Evolutionary conservation across 164 flowering plant genomes (phyloP), one percentile per base, ranked within the genome.

Genomic region (Vitis riparia): DNA sequence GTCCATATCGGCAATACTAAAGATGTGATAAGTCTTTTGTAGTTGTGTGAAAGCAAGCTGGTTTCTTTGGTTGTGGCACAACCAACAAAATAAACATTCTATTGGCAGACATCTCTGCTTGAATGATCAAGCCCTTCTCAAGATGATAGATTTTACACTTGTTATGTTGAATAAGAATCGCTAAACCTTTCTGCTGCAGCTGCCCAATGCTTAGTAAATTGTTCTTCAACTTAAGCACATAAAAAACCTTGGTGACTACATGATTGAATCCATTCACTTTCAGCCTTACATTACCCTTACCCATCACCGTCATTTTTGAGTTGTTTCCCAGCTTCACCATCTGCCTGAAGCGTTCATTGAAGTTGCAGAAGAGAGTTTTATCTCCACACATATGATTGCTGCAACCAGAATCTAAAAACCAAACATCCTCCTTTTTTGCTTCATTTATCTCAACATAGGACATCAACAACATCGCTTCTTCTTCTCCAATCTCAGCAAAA

Each of bases 161-260:
- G 27, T 23, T 15, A 14, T n/a, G 17, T 7, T n/a, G 15, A 17
- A 15, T 15, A 7, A n/a, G 17, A 55, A 55, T 55, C 8, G 58
- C 58, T 3, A 32, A 23, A 32, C 71, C 74, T 9, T 60, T 70
- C 10, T 75, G 67, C 8, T 16, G 51, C 1, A 75, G 27, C 15
- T 66, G 74, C 0, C 78, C 68, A 51, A 65, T 17, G 27, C 78
- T 67, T 5, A 62, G 2, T 8, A 68, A 16, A 49, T 68, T 68
- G 8, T 48, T 57, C 29, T 47, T 68, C 53, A 68, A 19, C 0
- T 53, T 63, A 8, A 69, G 68, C 0, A 76, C 55, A 56, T 47
- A 76, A 23, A 53, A 71, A 8, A 74, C 66, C 0, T 52, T 19
- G 9, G 53, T 61, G 6, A 71, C 62, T 0, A 57, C 16, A 8